Conservation (phyloP, 441 rosid genomes). For the Gossypium aridum region DNA sequence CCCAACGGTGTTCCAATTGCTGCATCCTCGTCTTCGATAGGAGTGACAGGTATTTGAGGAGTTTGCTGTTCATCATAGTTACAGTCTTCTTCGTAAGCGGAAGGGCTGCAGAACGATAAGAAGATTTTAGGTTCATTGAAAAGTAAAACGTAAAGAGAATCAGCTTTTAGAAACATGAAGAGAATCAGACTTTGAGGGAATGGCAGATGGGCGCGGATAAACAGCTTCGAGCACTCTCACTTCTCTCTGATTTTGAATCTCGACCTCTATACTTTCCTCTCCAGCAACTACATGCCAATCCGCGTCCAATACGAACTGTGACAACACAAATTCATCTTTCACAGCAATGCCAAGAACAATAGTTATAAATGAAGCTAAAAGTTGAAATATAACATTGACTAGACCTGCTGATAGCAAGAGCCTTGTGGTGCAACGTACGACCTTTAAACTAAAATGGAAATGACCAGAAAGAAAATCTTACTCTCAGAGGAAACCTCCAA, state of each 20-base stretch:
- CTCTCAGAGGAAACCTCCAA: slow-evolving; percentile 77
- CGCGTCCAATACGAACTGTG: slow-evolving; percentile 43
- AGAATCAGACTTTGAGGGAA: slow-evolving; percentile 56
- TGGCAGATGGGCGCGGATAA: slow-evolving; percentile 71
- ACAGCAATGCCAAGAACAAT: slow-evolving; percentile 10
- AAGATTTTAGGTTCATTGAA: slow-evolving; percentile 16
- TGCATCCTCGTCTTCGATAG: slow-evolving; percentile 86
- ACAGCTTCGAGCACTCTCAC: slow-evolving; percentile 77
- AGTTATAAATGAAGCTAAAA: neutral
- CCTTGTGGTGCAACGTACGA: no score
- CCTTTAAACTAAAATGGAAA: neutral
- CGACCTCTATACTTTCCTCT: slow-evolving; percentile 71
- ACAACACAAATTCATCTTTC: slow-evolving; percentile 21
- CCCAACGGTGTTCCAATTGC: slow-evolving; percentile 38
- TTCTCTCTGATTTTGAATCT: slow-evolving; percentile 60
- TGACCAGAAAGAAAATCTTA: slow-evolving; percentile 14
- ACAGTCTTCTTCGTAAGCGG: slow-evolving; percentile 34
- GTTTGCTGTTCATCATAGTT: slow-evolving; percentile 38
- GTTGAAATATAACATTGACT: no score
- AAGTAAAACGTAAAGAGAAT: slow-evolving; percentile 12
- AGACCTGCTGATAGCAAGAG: no score
- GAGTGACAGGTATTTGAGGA: slow-evolving; percentile 61
- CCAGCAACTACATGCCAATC: slow-evolving; percentile 77
- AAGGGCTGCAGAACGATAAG: slow-evolving; percentile 48
- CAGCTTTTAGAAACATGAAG: neutral